These are phyloP conservation scores for Mesembryanthemum crystallinum DNA, from an alignment of 148 eudicot genomes.

Conservation along the genomic window DNA sequence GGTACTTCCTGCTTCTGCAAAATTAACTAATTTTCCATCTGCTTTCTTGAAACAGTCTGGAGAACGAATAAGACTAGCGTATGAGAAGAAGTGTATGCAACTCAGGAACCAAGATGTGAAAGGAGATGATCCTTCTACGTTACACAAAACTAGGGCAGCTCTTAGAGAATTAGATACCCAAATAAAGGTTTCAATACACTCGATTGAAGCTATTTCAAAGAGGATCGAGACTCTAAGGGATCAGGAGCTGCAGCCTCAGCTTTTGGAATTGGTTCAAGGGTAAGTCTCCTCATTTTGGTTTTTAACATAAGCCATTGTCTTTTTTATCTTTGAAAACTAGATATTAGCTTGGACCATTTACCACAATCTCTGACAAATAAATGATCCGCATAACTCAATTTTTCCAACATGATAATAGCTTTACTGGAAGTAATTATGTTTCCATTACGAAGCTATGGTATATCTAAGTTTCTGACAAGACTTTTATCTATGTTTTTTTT, in stretches of 20 bases:
- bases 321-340: background rate
- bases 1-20: background rate
- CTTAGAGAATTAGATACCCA: slow-evolving; percentile 81
- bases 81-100: slow-evolving; percentile 82
- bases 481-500: too few species aligned
- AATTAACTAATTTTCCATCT: slow-evolving; percentile 3
- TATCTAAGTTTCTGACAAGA: too few species aligned
- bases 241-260: slow-evolving; percentile 87
- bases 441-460: too few species aligned
- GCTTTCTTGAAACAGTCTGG: slow-evolving; percentile 62
- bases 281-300: slow-evolving; percentile 35
- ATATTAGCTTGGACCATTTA: background rate
- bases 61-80: slow-evolving; percentile 71
- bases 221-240: slow-evolving; percentile 88
- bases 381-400: background rate
- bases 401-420: background rate
- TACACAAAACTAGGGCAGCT: slow-evolving; percentile 69
- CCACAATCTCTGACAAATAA: too few species aligned
- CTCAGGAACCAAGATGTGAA: slow-evolving; percentile 73
- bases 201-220: slow-evolving; percentile 83
- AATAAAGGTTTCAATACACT: slow-evolving; percentile 92
- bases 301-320: background rate
- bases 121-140: slow-evolving; percentile 73
- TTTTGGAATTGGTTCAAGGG: slow-evolving; percentile 83
- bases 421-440: too few species aligned